These are phyloP conservation scores for Berkeleyomyces rouxiae DNA, from an alignment of 2,329 filamentous ascomycete species.

Conservation along the genomic window DNA sequence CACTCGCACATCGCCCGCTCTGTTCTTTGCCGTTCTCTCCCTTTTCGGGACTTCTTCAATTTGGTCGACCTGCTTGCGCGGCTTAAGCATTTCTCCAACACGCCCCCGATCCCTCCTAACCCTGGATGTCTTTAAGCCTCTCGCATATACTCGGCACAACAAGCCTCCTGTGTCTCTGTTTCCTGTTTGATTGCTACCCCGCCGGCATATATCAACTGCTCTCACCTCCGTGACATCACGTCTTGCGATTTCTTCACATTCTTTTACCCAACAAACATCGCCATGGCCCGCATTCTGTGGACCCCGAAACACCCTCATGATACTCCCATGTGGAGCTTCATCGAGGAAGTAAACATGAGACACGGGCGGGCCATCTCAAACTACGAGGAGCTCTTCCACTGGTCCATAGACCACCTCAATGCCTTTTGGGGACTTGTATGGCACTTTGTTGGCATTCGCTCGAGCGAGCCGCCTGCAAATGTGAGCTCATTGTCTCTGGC, in stretches of 20 bases:
- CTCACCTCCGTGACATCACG: background rate
- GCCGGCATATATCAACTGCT: background rate
- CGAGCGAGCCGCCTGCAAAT: constrained; percentile 38
- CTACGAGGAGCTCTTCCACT: constrained; percentile 65
- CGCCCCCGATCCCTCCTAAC: background rate
- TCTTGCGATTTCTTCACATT: background rate
- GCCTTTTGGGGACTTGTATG: constrained; percentile 76
- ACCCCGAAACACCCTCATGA: constrained; percentile 1
- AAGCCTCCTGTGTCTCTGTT: background rate
- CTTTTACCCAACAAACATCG: background rate
- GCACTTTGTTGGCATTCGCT: constrained; percentile 55
- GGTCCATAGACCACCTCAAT: constrained; percentile 63
- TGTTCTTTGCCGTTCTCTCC: background rate
- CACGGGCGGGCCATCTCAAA: constrained; percentile 43
- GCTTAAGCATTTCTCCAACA: constrained; percentile 1
- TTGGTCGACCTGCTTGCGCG: background rate
- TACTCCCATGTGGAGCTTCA: constrained; percentile 47
- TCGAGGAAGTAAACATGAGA: constrained; percentile 50
- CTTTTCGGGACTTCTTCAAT: background rate
- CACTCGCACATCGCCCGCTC: no score
- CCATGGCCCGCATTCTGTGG: constrained; percentile 5
- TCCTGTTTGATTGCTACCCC: background rate
- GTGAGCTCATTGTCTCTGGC: constrained; percentile 29
- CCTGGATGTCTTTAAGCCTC: background rate
- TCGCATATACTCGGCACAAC: background rate